These are phyloP conservation scores for Taiwanofungus camphoratus DNA, from an alignment of 1,284 basidiomycete genomes.

Conservation along the genomic window DNA sequence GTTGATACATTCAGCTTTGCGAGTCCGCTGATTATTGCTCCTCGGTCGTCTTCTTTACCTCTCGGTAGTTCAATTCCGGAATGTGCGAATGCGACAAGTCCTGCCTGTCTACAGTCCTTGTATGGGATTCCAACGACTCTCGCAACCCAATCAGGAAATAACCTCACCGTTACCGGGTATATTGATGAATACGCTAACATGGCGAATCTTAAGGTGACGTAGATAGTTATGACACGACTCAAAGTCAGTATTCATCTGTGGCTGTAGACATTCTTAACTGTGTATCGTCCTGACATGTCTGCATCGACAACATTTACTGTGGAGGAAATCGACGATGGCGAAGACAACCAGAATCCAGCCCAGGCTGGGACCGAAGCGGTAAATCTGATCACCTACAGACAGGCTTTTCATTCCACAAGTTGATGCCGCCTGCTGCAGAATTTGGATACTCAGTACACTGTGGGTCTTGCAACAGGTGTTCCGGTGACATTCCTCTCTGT, in stretches of 20 bases:
- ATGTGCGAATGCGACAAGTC: conserved; percentile 42
- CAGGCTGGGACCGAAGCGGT: conserved; percentile 18
- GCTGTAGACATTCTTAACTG: conserved; percentile 32
- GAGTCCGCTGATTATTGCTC: no score
- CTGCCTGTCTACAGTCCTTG: conserved; percentile 43
- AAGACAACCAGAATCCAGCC: conserved; percentile 25
- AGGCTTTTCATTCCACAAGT: not conserved
- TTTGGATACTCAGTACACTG: conserved; percentile 61
- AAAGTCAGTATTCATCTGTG: not conserved
- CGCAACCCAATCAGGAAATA: conserved; percentile 35
- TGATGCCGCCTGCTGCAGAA: conserved; percentile 25
- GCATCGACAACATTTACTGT: conserved; percentile 17
- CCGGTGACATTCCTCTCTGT: conserved; percentile 37
- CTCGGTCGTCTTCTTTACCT: no score
- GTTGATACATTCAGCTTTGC: no score
- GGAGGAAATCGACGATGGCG: conserved; percentile 23
- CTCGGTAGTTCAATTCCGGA: no score
- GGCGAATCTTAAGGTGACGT: conserved; percentile 40
- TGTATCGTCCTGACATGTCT: conserved; percentile 43
- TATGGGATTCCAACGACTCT: conserved; percentile 46
- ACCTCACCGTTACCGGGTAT: conserved; percentile 49
- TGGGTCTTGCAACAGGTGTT: conserved; percentile 35
- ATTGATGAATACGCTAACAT: conserved; percentile 43
- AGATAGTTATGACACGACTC: not conserved
- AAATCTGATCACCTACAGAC: conserved; percentile 2